Evolutionary conservation across 192 early-diverging fungal genomes (phyloP).

Genomic region (Gigaspora rosea): DNA sequence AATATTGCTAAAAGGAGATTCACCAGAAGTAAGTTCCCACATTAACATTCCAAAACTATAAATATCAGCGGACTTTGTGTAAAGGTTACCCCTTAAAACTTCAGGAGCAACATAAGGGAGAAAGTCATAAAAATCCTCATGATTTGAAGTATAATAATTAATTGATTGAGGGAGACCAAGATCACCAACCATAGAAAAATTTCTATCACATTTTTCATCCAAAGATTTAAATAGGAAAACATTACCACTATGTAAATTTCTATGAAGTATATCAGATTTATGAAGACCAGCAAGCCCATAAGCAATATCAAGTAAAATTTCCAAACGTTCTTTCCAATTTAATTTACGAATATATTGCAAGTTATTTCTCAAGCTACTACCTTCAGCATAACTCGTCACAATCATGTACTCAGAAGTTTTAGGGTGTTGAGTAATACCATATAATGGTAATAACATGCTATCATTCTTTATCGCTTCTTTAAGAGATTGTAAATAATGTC

Average conservation of each 20-base stretch:
- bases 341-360: background rate
- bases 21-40: constrained; percentile 15
- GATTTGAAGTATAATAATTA: background rate
- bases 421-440: constrained; percentile 5
- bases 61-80: background rate
- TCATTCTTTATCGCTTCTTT: background rate
- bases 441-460: background rate
- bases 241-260: background rate
- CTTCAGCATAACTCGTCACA: background rate
- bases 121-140: background rate
- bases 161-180: background rate
- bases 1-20: background rate
- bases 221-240: background rate
- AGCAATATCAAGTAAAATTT: background rate
- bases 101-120: constrained; percentile 4
- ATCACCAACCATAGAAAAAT: background rate
- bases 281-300: background rate
- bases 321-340: background rate
- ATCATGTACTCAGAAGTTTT: background rate
- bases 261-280: background rate
- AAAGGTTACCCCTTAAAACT: background rate
- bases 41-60: constrained; percentile 13
- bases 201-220: background rate
- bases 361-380: background rate
- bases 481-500: background rate